Evolutionary conservation across 805 yeast species (phyloP), one percentile per base, ranked within the genome.

Genomic region (Hanseniaspora occidentalis): DNA sequence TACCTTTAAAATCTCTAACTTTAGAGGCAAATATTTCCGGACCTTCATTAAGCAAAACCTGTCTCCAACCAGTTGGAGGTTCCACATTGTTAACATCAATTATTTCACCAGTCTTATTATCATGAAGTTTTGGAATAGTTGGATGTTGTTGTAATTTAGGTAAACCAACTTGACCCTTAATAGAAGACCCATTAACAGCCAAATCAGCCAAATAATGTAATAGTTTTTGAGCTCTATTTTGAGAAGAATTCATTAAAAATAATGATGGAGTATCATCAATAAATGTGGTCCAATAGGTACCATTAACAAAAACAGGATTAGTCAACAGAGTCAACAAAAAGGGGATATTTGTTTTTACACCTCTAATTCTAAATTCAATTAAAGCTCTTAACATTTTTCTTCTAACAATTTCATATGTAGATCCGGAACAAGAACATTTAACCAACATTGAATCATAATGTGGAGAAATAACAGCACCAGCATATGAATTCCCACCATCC

Each of bases 391-490:
- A 73, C 97, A 92, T 94, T 73, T 92, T 92, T 65, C 98, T 75
- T 62, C 99, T 78, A 39, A 95, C 84, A 54, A 92, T 89, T 69
- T 92, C 99, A 59, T 77, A 92, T 40, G 95, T 89, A 19, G 95
- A 81, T 45, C 97, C 98, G n/a, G 94, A 78, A 58, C 96, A 85
- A 26, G 95, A 77, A 64, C 98, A 89, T 66, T 89, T 89, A 49
- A 89, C 98, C 73, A 89, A 75, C 96, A 89, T 83, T 27, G 96
- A 88, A 66, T 89, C 98, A 66, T 89, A 89, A 65, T 85, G 95
- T 33, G 98, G 98, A 25, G 95, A 80, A 51, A 89, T 92, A 50
- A 92, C 78, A 18, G 96, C 83, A 48, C 98, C 98, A 10, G 95
- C 94, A 62, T 85, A 89, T 3, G 96, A 96, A 60, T 89, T 89